Evolutionary conservation across 148 eudicot genomes (phyloP).

Genomic region (Drosera capensis): DNA sequence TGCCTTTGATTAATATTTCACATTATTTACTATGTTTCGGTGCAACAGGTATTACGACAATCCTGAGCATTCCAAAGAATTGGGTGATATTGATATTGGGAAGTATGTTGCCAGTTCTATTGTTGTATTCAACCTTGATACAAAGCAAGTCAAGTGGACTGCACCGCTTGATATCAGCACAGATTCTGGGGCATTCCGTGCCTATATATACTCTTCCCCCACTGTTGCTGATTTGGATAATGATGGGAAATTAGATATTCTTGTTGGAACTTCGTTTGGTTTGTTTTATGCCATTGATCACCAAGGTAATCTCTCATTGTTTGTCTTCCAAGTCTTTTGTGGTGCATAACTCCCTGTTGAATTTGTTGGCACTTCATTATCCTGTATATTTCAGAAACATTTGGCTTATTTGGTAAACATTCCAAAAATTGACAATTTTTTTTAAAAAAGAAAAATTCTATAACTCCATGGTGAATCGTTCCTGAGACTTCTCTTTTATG

Average conservation of each 20-base stretch:
- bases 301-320: slow-evolving; percentile 42
- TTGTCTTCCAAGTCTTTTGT: slow-evolving; percentile 3
- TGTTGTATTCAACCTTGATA: slow-evolving; percentile 92
- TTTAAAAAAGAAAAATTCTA: no score
- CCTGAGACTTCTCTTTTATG: no score
- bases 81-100: slow-evolving; percentile 82
- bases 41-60: slow-evolving; percentile 88
- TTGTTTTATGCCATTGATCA: slow-evolving; percentile 86
- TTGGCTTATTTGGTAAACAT: no score
- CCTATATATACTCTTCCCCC: slow-evolving; percentile 78
- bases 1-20: slow-evolving; percentile 4
- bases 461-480: no score
- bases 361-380: no score
- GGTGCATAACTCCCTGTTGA: not conserved
- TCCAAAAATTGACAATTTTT: no score
- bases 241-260: slow-evolving; percentile 91
- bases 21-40: slow-evolving; percentile 8
- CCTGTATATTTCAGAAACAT: no score
- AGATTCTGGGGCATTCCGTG: slow-evolving; percentile 73
- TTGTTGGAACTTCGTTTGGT: slow-evolving; percentile 93
- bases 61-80: slow-evolving; percentile 80
- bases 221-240: slow-evolving; percentile 88
- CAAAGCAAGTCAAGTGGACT: slow-evolving; percentile 95
- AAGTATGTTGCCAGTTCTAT: slow-evolving; percentile 92
- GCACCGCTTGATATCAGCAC: slow-evolving; percentile 65